Evolutionary conservation across 1,284 basidiomycete genomes (phyloP).

Genomic region (Trichosporon sp.): DNA sequence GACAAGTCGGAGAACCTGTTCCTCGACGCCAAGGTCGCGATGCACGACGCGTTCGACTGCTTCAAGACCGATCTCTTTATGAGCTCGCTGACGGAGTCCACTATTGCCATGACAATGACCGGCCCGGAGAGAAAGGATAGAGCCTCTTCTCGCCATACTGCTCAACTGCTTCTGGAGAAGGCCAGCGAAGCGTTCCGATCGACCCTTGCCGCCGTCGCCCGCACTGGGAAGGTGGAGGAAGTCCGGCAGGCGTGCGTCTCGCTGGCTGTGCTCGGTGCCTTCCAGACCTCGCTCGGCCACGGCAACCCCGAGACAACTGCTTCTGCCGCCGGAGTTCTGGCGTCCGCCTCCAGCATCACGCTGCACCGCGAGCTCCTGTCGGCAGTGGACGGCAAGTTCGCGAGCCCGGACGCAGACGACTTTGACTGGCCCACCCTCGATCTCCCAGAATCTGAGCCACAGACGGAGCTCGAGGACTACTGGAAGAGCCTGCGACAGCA

Average conservation of each 20-base stretch:
- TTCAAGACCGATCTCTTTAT: slow-evolving; percentile 81
- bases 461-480: slow-evolving; percentile 13
- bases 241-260: slow-evolving; percentile 69
- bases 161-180: slow-evolving; percentile 59
- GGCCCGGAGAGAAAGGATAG: slow-evolving; percentile 55
- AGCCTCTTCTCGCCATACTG: slow-evolving; percentile 56
- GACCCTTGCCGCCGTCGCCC: slow-evolving; percentile 59
- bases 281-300: slow-evolving; percentile 73
- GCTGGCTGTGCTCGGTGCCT: slow-evolving; percentile 64
- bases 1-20: slow-evolving; percentile 65
- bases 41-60: slow-evolving; percentile 68
- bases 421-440: slow-evolving; percentile 62
- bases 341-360: slow-evolving; percentile 63
- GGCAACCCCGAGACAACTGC: slow-evolving; percentile 54
- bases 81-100: slow-evolving; percentile 77
- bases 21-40: slow-evolving; percentile 65
- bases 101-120: slow-evolving; percentile 77
- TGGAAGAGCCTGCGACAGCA: slow-evolving; percentile 54
- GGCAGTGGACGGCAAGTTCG: slow-evolving; percentile 54
- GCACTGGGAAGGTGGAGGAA: slow-evolving; percentile 62
- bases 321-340: slow-evolving; percentile 60
- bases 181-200: slow-evolving; percentile 68
- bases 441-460: not conserved
- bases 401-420: slow-evolving; percentile 21
- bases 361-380: slow-evolving; percentile 63